Conservation (phyloP, 2,329 filamentous ascomycete genomes). For the Trichoderma sp. region DNA sequence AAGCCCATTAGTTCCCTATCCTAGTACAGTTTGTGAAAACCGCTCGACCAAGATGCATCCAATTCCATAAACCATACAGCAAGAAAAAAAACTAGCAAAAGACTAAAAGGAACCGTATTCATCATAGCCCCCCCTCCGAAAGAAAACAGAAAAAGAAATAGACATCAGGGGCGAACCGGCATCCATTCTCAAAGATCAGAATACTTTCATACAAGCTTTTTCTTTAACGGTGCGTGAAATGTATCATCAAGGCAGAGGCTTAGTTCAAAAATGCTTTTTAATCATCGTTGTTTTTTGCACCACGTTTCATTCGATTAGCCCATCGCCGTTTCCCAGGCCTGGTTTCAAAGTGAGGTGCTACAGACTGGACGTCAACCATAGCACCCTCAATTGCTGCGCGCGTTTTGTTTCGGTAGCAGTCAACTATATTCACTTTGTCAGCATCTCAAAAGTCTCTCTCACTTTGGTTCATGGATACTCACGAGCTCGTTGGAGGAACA, state of each 20-base stretch:
- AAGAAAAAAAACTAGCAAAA: not conserved
- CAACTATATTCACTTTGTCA: conserved; percentile 61
- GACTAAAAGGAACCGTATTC: not conserved
- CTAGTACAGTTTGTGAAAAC: not conserved
- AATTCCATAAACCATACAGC: not conserved
- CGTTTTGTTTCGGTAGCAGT: conserved; percentile 93
- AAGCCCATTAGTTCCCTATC: conserved; percentile 14
- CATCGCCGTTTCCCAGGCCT: conserved; percentile 81
- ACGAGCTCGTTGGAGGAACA: conserved; percentile 92
- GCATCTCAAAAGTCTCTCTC: not conserved
- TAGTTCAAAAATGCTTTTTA: conserved; percentile 21
- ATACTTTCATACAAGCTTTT: not conserved
- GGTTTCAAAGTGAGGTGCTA: conserved; percentile 86
- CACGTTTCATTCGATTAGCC: conserved; percentile 59
- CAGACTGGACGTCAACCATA: conserved; percentile 72
- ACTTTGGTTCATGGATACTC: conserved; percentile 50
- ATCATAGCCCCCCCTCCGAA: not conserved
- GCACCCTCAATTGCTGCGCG: conserved; percentile 77
- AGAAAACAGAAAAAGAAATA: not conserved
- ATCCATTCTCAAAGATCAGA: not conserved
- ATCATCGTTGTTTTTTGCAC: conserved; percentile 40
- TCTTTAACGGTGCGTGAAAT: not conserved
- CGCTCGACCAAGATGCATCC: conserved; percentile 16
- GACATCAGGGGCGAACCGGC: not conserved
- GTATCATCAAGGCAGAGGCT: not conserved